A percentile compares a stretch with the other conserved stretches of the same genome.
Evolutionary conservation across 164 flowering plant genomes (phyloP).

Genomic region (Vitis cinerea): DNA sequence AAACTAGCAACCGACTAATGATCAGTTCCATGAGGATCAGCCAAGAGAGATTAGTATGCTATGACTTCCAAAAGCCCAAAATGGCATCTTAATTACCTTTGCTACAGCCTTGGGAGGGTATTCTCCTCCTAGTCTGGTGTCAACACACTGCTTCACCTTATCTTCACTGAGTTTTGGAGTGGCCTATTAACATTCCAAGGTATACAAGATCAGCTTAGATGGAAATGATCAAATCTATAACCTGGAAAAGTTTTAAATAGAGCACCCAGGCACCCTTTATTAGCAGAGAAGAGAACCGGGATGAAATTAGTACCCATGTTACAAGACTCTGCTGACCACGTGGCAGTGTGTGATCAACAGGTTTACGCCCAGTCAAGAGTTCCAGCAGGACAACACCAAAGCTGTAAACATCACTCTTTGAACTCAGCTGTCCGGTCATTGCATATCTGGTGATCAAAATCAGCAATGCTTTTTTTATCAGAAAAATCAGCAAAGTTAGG

Average conservation of each 20-base stretch:
- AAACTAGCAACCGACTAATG: no score
- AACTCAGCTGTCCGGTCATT: constrained; percentile 80
- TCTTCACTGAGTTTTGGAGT: constrained; percentile 87
- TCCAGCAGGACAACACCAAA: constrained; percentile 86
- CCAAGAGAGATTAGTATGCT: no score
- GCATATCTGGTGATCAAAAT: constrained; percentile 56
- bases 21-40: no score
- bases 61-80: neutral
- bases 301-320: constrained; percentile 62
- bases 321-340: constrained; percentile 92
- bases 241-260: neutral
- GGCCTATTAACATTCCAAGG: constrained; percentile 43
- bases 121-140: constrained; percentile 61
- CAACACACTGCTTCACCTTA: constrained; percentile 85
- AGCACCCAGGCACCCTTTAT: neutral
- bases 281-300: neutral
- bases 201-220: constrained; percentile 4
- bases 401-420: constrained; percentile 93
- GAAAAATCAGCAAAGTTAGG: constrained; percentile 8
- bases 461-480: neutral
- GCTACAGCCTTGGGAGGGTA: constrained; percentile 92
- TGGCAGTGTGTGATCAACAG: constrained; percentile 83
- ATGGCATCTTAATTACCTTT: constrained; percentile 49
- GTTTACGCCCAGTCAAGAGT: constrained; percentile 85
- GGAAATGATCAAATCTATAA: neutral